Percentiles rank a stretch among this genome's conserved stretches.
These are phyloP conservation scores for Penicillium sp. DNA, from an alignment of 2,329 filamentous ascomycete genomes.

Conservation along the genomic window DNA sequence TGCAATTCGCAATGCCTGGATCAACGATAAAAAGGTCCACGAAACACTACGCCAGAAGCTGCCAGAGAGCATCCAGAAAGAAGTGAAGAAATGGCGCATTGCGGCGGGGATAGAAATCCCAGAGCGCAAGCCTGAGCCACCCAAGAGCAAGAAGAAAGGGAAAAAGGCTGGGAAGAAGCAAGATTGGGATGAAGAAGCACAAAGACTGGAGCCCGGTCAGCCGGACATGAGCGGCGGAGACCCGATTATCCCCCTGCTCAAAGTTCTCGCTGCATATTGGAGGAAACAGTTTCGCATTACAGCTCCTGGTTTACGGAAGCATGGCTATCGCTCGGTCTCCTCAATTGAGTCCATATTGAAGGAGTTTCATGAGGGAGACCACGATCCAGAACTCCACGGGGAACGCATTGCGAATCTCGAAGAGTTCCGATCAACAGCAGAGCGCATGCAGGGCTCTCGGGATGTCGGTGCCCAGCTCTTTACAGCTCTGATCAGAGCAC, in stretches of 20 bases:
- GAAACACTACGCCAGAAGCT: conserved; percentile 70
- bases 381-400: conserved; percentile 63
- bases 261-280: conserved; percentile 78
- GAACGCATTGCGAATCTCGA: conserved; percentile 65
- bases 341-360: conserved; percentile 68
- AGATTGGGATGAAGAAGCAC: conserved; percentile 69
- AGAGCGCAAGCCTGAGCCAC: conserved; percentile 38
- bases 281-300: conserved; percentile 74
- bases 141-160: conserved; percentile 40
- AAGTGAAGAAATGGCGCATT: conserved; percentile 67
- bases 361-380: conserved; percentile 59
- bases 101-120: conserved; percentile 58
- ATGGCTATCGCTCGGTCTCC: conserved; percentile 77
- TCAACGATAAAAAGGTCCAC: conserved; percentile 71
- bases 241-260: conserved; percentile 70
- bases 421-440: conserved; percentile 65
- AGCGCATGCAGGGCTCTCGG: conserved; percentile 69
- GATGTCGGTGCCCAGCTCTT: conserved; percentile 88
- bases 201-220: conserved; percentile 62
- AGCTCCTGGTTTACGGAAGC: conserved; percentile 76
- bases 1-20: conserved; percentile 74
- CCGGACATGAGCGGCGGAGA: conserved; percentile 79
- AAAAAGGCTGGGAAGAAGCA: conserved; percentile 44
- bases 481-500: conserved; percentile 71
- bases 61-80: conserved; percentile 61